Percentiles rank a stretch among this genome's conserved stretches.
Conservation (phyloP, 2,329 filamentous ascomycete genomes). For the Sclerotinia subarctica region DNA sequence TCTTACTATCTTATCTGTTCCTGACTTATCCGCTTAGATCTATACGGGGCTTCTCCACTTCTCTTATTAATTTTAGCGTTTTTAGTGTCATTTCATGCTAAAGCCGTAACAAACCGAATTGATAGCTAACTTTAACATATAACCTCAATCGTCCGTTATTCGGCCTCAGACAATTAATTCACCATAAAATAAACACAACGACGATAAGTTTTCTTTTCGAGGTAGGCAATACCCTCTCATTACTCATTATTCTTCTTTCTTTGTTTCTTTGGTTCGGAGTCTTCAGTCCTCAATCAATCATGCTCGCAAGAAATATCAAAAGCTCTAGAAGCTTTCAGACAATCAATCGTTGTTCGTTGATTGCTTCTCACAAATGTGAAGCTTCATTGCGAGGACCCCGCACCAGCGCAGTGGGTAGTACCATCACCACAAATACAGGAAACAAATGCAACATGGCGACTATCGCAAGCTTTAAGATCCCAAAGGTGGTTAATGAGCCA, state of each 20-base stretch:
- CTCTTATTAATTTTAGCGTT: not conserved
- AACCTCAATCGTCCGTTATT: conserved; percentile 1
- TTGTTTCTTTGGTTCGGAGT: conserved; percentile 3
- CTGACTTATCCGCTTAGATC: conserved; percentile 15
- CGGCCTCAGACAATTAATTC: not conserved
- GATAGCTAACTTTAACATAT: not conserved
- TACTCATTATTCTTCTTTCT: conserved; percentile 7
- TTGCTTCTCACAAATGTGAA: conserved; percentile 24
- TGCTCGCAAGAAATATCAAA: conserved; percentile 26
- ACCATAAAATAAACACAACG: conserved; percentile 1
- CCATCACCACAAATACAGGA: not conserved
- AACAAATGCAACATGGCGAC: conserved; percentile 32
- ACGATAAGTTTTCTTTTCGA: conserved; percentile 3
- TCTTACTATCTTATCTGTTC: not conserved
- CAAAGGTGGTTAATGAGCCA: conserved; percentile 86
- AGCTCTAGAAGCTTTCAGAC: conserved; percentile 30
- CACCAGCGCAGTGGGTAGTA: conserved; percentile 16
- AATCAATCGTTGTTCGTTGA: conserved; percentile 25
- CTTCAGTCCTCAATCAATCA: conserved; percentile 7
- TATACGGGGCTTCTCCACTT: not conserved
- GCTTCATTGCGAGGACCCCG: conserved; percentile 30
- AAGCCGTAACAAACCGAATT: conserved; percentile 7
- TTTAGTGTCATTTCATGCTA: not conserved
- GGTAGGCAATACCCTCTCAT: conserved; percentile 13
- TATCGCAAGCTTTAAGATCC: conserved; percentile 81